Conservation (phyloP, 1,284 basidiomycete genomes). For the Ustanciosporium gigantosporum region DNA sequence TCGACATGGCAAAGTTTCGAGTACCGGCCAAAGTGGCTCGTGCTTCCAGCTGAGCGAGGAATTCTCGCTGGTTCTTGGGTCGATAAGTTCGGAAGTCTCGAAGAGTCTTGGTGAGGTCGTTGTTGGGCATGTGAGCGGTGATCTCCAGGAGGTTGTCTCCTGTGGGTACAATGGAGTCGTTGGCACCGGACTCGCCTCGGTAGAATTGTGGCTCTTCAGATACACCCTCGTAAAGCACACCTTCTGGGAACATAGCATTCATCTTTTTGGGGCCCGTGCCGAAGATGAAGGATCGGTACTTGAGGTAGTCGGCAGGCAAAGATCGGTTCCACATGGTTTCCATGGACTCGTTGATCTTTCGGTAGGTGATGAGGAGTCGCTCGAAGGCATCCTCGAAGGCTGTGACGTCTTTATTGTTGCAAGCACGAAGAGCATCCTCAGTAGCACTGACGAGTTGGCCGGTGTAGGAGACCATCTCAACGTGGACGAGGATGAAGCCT, state of each 20-base stretch:
- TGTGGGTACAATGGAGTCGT: slow-evolving; percentile 51
- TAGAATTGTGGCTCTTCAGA: slow-evolving; percentile 33
- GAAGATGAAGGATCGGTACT: slow-evolving; percentile 58
- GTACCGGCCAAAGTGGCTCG: slow-evolving; percentile 38
- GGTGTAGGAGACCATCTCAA: slow-evolving; percentile 55
- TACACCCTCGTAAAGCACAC: slow-evolving; percentile 54
- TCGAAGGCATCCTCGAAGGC: slow-evolving; percentile 45
- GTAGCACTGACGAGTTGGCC: slow-evolving; percentile 42
- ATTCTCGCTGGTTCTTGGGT: slow-evolving; percentile 48
- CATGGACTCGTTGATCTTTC: slow-evolving; percentile 53
- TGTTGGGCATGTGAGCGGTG: slow-evolving; percentile 52
- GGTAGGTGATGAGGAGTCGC: slow-evolving; percentile 34
- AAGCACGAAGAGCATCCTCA: slow-evolving; percentile 48
- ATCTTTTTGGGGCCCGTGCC: slow-evolving; percentile 52
- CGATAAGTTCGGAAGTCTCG: slow-evolving; percentile 57
- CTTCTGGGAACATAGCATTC: slow-evolving; percentile 57
- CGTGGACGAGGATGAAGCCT: slow-evolving; percentile 54
- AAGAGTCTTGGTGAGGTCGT: slow-evolving; percentile 53
- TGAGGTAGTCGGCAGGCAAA: slow-evolving; percentile 48
- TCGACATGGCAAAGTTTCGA: slow-evolving; percentile 31
- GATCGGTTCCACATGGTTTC: slow-evolving; percentile 56
- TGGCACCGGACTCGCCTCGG: slow-evolving; percentile 52
- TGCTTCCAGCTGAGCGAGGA: slow-evolving; percentile 46
- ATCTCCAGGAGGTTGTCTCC: slow-evolving; percentile 58
- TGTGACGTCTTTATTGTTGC: slow-evolving; percentile 17